Conservation (phyloP, 306 rosid genomes). For the Dalbergia oliveri region DNA sequence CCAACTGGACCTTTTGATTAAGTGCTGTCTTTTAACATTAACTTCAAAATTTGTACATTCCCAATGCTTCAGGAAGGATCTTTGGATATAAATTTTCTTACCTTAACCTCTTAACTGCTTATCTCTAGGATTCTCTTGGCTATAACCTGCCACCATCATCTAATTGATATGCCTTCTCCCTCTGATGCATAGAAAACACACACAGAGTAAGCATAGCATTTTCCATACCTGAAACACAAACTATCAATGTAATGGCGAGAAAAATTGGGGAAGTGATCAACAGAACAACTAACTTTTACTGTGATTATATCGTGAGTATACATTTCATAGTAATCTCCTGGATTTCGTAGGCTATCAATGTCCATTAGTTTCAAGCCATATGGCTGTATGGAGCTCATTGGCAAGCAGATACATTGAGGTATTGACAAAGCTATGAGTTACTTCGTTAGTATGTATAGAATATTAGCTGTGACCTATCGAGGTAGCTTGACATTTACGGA, state of each 20-base stretch:
- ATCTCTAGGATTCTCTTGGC: slow-evolving; percentile 32
- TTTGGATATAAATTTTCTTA: slow-evolving; percentile 8
- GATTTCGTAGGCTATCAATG: slow-evolving; percentile 3
- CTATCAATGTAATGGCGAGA: slow-evolving; percentile 5
- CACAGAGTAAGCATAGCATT: neutral
- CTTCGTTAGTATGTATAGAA: neutral
- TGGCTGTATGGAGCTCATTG: neutral
- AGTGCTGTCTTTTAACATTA: slow-evolving; percentile 15
- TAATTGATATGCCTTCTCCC: slow-evolving; percentile 21
- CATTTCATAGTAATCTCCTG: slow-evolving; percentile 31
- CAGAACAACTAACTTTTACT: slow-evolving; percentile 4
- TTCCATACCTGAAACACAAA: slow-evolving; percentile 24
- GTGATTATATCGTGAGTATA: slow-evolving; percentile 12
- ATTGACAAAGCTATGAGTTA: slow-evolving; percentile 23
- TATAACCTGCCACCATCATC: neutral
- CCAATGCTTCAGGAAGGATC: slow-evolving; percentile 31
- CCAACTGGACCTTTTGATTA: neutral
- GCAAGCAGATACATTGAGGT: neutral
- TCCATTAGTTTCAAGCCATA: slow-evolving; percentile 15
- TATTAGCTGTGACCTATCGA: neutral
- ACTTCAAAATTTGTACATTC: slow-evolving; percentile 32
- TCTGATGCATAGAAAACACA: slow-evolving; percentile 25
- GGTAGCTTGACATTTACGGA: slow-evolving; percentile 17
- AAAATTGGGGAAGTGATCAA: neutral
- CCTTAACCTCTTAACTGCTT: slow-evolving; percentile 25